These are phyloP conservation scores for Leishmania braziliensis DNA, from an alignment of 208 protist genomes.

Conservation along the genomic window DNA sequence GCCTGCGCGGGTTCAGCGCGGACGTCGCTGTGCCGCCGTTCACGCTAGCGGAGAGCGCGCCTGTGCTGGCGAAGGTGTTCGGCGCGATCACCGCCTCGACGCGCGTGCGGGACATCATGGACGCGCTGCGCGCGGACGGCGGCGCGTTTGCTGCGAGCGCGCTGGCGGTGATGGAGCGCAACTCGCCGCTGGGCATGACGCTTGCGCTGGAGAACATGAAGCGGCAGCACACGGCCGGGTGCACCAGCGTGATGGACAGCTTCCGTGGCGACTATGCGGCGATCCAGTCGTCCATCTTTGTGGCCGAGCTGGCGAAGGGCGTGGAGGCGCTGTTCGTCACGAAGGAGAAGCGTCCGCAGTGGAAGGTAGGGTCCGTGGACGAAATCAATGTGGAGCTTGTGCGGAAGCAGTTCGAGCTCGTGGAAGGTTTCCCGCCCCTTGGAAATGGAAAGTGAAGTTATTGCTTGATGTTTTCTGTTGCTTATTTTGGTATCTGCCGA, in stretches of 20 bases:
- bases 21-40: slow-evolving; percentile 43
- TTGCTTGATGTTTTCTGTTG: no score
- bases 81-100: slow-evolving; percentile 33
- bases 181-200: slow-evolving; percentile 61
- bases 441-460: no score
- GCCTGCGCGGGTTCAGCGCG: slow-evolving; percentile 38
- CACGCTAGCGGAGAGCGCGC: slow-evolving; percentile 38
- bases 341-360: slow-evolving; percentile 45
- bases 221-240: slow-evolving; percentile 11
- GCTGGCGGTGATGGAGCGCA: slow-evolving; percentile 36
- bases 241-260: slow-evolving; percentile 8
- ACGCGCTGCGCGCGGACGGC: slow-evolving; percentile 35
- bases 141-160: slow-evolving; percentile 43
- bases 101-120: slow-evolving; percentile 49
- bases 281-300: slow-evolving; percentile 17
- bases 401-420: neutral
- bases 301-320: slow-evolving; percentile 47
- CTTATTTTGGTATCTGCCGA: no score
- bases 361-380: slow-evolving; percentile 39
- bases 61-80: slow-evolving; percentile 41
- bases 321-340: slow-evolving; percentile 44
- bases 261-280: slow-evolving; percentile 37
- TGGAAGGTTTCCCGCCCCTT: neutral
- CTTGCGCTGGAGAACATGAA: slow-evolving; percentile 54
- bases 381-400: slow-evolving; percentile 31